Base-by-base conservation (phyloP, 2,329 filamentous ascomycete genomes). In the Colletotrichum sublineola region DNA sequence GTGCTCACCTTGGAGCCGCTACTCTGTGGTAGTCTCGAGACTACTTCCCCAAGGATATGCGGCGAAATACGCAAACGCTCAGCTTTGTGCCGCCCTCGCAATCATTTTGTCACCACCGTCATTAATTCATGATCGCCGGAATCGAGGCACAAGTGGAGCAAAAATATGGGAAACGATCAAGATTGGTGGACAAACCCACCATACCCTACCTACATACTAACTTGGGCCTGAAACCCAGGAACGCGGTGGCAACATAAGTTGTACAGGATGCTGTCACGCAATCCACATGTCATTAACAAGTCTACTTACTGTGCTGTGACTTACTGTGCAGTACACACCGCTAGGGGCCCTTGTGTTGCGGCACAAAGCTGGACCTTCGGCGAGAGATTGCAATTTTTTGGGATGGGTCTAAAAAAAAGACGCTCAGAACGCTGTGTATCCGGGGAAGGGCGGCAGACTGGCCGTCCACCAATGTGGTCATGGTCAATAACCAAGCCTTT, bases 331-430 rank as follows among this genome's bases (percentile, higher is more conserved):
- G 12, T 40, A 48, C 46, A 36, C 38, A 61, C 55, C 46, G 56
- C 67, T 20, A 29, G 29, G 48, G 50, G 53, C 33, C 33, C 69
- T 33, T 61, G 57, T 38, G 53, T 48, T 40, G 60, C 60, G 61
- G 66, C 46, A 55, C 70, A 48, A 40, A 69, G 70, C 58, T 66
- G 69, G 66, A 69, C 38, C 31, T 69, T 60, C 40, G 66, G 60
- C 36, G 63, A 29, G 24, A 60, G 42, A 31, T 36, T 56, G 52
- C 18, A 46, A 53, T 31, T 52, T 68, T 38, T 38, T 55, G 46
- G 29, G 31, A 31, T 52, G 18, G 29, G 36, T 24, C 24, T 24
- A 8, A 24, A n/a, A 14, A 40, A 29, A 18, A 6, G 36, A 40
- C 36, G 55, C n/a, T 11, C 5, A 55, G 29, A 24, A 38, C 15